phyloP scores from a whole-genome alignment of 208 protist species.

The Leishmania mexicana region DNA sequence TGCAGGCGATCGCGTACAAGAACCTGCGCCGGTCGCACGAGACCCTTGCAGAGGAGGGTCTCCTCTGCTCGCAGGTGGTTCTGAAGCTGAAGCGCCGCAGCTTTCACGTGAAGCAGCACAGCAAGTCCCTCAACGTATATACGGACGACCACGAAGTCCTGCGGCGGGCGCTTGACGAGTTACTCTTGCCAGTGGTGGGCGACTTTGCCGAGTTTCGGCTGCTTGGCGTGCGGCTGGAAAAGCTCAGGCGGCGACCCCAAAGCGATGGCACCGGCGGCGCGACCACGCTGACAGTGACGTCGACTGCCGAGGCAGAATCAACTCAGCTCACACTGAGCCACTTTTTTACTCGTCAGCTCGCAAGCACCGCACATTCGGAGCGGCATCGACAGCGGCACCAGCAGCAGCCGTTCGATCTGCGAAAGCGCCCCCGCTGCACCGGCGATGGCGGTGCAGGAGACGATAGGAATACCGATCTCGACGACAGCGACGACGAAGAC shows the following conservation, averaged over 20 bases:
- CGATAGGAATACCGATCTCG: neutral
- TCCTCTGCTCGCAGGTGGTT: conserved; percentile 66
- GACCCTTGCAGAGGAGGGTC: conserved; percentile 33
- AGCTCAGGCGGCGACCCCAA: conserved; percentile 42
- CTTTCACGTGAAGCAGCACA: conserved; percentile 78
- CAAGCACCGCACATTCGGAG: neutral
- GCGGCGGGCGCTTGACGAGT: conserved; percentile 49
- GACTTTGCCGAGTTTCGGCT: conserved; percentile 65
- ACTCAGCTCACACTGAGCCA: conserved; percentile 22
- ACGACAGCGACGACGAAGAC: conserved; percentile 9
- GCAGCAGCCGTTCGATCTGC: neutral
- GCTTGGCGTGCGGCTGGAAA: conserved; percentile 68
- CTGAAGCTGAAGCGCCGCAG: conserved; percentile 74
- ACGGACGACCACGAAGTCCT: conserved; percentile 59
- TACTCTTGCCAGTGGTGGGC: conserved; percentile 58
- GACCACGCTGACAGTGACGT: neutral
- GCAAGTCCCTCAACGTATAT: conserved; percentile 40
- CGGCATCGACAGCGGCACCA: neutral
- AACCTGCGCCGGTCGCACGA: conserved; percentile 40
- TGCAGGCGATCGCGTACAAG: conserved; percentile 49
- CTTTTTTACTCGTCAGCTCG: conserved; percentile 23
- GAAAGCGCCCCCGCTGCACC: neutral
- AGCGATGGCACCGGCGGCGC: conserved; percentile 12
- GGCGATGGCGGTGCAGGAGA: neutral
- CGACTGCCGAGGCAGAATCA: neutral